Evolutionary conservation across 257 asterid species (phyloP), one percentile per base, ranked within the genome.

Genomic region (Petunia axillaris): DNA sequence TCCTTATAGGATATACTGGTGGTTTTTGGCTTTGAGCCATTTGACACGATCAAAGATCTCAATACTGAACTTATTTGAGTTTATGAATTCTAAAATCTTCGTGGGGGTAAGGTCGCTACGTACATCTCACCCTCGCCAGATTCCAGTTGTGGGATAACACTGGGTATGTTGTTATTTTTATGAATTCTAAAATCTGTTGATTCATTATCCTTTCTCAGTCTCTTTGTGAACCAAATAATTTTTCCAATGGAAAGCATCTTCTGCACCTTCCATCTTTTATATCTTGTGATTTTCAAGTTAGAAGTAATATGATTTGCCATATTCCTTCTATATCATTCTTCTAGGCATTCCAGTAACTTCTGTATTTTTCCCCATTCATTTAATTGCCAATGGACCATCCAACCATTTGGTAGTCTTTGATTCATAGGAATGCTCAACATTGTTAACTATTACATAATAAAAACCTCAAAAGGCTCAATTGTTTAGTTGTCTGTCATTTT

Each of bases 301-400:
- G 62, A 71, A 71, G 43, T 35, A 57, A 71, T 60, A 71, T 71
- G 60, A 71, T 71, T 68, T 68, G 5, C 62, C 25, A 36, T 71
- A 46, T 35, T 50, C 46, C 60, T 48, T 6, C 35, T 48, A 59
- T 52, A 52, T 48, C 60, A 48, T 35, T 71, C 62, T 71, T 50
- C 77, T 50, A 50, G 0, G 44, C 6, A 3, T 15, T 71, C 52
- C 35, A 35, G 3, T 71, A 48, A 35, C 77, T 50, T 71, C 62
- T 5, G 2, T 50, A 11, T 71, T 50, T 25, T 14, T 6, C 44
- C 77, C 58, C 62, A 35, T 71, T 50, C 62, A 71, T 50, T 71
- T 71, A 44, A 50, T 48, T 43, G 77, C 44, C 62, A 10, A 40
- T 50, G 57, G 1, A 13, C 36, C 77, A 5, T 71, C 16, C 62